Evolutionary conservation across 2,329 filamentous ascomycete genomes (phyloP).

Genomic region (Penicillium paneum): DNA sequence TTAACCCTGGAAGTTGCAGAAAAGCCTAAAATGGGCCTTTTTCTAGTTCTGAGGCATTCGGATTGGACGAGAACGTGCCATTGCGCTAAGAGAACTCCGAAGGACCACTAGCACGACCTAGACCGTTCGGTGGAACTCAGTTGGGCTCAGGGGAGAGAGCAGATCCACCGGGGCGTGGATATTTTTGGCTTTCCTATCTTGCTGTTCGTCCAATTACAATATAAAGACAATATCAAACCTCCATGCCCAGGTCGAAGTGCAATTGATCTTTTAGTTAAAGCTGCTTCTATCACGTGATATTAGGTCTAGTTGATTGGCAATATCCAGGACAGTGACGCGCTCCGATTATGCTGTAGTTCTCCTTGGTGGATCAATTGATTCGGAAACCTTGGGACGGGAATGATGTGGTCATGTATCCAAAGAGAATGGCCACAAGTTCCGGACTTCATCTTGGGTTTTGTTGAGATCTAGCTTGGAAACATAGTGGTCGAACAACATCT

Average conservation of each 20-base stretch:
- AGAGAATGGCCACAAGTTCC: neutral
- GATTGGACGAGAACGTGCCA: constrained; percentile 10
- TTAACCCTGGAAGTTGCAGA: neutral
- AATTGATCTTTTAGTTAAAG: too few species aligned
- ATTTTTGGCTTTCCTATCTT: too few species aligned
- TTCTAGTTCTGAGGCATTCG: neutral
- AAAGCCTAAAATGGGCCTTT: neutral
- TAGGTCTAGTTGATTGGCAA: too few species aligned
- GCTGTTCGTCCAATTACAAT: too few species aligned
- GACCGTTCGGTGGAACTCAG: constrained; percentile 23
- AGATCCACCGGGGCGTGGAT: neutral
- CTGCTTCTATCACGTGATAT: too few species aligned
- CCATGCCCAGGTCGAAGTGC: too few species aligned
- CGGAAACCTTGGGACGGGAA: too few species aligned
- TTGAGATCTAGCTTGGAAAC: neutral
- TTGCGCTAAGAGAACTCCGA: neutral
- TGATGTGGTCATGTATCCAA: neutral
- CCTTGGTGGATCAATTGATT: too few species aligned
- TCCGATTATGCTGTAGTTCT: too few species aligned
- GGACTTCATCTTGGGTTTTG: neutral
- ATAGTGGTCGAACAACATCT: constrained; percentile 14
- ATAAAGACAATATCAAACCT: too few species aligned
- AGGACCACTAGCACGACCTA: constrained; percentile 21
- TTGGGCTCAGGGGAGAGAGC: neutral
- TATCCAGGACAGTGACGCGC: too few species aligned